Percentiles rank a stretch among this genome's conserved stretches.
Evolutionary conservation across 768 basidiomycete genomes (phyloP).

Genomic region (Suillus subaureus): DNA sequence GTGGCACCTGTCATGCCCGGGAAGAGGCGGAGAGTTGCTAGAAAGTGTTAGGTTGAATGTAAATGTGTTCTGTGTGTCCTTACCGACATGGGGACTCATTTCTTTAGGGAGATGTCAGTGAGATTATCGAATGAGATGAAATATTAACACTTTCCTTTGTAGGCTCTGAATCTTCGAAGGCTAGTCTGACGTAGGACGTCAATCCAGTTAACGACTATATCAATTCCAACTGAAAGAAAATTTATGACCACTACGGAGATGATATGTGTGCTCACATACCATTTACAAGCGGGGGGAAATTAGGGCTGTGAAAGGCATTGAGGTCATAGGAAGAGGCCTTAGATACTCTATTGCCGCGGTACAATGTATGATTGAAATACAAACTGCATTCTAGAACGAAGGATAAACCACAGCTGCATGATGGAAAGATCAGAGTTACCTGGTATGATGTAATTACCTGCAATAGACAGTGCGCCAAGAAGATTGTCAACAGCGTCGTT

Average conservation of each 20-base stretch:
- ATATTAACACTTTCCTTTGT: conserved; percentile 57
- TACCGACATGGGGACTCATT: conserved; percentile 82
- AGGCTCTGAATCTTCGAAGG: conserved; percentile 75
- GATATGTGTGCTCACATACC: conserved; percentile 42
- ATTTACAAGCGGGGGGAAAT: conserved; percentile 80
- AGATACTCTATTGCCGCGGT: conserved; percentile 82
- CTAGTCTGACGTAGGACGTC: conserved; percentile 83
- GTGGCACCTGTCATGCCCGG: conserved; percentile 82
- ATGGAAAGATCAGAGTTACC: conserved; percentile 44
- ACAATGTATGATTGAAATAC: conserved; percentile 89
- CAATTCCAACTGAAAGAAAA: conserved; percentile 70
- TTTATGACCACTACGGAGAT: neutral
- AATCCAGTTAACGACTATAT: conserved; percentile 88
- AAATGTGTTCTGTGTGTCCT: conserved; percentile 26
- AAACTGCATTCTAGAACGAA: conserved; percentile 69
- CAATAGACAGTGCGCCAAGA: conserved; percentile 85
- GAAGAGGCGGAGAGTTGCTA: conserved; percentile 82
- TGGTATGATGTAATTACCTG: conserved; percentile 90
- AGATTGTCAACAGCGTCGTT: conserved; percentile 95
- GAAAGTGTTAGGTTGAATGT: conserved; percentile 20
- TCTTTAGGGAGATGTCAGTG: conserved; percentile 42
- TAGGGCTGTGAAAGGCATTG: conserved; percentile 83
- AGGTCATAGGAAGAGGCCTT: conserved; percentile 84
- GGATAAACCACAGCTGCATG: neutral
- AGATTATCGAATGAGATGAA: neutral